Conservation (phyloP, 2,329 filamentous ascomycete genomes). For the Aspergillus sp. region DNA sequence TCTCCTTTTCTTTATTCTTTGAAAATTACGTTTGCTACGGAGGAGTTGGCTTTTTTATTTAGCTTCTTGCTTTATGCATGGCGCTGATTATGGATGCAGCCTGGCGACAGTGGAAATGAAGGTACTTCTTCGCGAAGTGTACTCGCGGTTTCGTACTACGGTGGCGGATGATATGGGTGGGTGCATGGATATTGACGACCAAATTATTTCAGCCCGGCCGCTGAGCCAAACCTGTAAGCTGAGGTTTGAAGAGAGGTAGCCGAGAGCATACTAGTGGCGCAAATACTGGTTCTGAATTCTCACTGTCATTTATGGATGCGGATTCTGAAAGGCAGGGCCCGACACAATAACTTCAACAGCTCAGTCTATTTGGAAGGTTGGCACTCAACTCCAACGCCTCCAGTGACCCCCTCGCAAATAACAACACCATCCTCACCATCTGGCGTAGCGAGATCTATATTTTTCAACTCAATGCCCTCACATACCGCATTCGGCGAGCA, state of each 20-base stretch:
- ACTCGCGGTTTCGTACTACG: slow-evolving; percentile 57
- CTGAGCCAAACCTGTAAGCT: slow-evolving; percentile 60
- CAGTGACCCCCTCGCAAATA: slow-evolving; percentile 52
- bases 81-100: slow-evolving; percentile 32
- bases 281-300: background rate
- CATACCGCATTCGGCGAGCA: slow-evolving; percentile 61
- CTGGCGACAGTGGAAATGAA: slow-evolving; percentile 70
- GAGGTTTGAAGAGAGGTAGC: slow-evolving; percentile 18
- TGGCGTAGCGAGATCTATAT: slow-evolving; percentile 57
- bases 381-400: slow-evolving; percentile 43
- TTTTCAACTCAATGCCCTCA: slow-evolving; percentile 54
- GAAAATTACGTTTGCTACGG: too few relatives aligned
- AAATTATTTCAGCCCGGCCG: slow-evolving; percentile 66
- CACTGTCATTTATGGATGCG: background rate
- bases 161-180: slow-evolving; percentile 54
- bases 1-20: too few relatives aligned
- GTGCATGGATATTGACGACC: slow-evolving; percentile 66
- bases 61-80: background rate
- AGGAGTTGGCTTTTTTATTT: too few relatives aligned
- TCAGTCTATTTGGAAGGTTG: background rate
- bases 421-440: slow-evolving; percentile 45
- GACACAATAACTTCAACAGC: background rate
- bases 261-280: background rate
- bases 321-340: background rate
- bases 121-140: slow-evolving; percentile 61